Conservation (phyloP, 768 basidiomycete species). For the Rhizopogon vulgaris region DNA sequence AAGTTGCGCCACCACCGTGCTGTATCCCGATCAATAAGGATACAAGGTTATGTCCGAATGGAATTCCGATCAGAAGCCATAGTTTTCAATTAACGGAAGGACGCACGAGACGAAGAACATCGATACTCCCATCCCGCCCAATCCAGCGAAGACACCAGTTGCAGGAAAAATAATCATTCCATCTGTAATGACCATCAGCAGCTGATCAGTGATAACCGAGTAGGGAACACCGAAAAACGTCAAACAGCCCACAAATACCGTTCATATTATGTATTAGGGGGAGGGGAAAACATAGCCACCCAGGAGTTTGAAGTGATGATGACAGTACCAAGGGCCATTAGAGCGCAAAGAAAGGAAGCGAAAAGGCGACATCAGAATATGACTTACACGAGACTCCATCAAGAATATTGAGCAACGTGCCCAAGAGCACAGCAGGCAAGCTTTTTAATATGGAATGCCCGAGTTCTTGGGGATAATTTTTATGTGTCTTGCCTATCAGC, state of each 20-base stretch:
- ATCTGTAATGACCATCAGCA: constrained; percentile 36
- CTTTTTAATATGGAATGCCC: constrained; percentile 27
- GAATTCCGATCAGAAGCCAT: not conserved
- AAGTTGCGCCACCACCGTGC: constrained; percentile 74
- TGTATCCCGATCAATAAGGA: constrained; percentile 17
- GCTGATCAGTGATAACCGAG: not conserved
- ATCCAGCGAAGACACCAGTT: constrained; percentile 66
- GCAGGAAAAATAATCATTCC: constrained; percentile 97
- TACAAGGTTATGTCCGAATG: no score
- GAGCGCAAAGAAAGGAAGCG: not conserved
- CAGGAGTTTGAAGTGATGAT: not conserved
- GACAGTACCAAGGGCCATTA: not conserved
- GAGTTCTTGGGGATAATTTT: constrained; percentile 1
- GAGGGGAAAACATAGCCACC: no score
- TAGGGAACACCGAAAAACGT: not conserved
- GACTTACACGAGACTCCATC: constrained; percentile 88
- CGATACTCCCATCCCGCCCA: constrained; percentile 87
- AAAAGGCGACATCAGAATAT: not conserved
- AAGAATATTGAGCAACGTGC: constrained; percentile 80
- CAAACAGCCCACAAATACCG: not conserved
- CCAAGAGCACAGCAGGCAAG: constrained; percentile 82
- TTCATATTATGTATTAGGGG: constrained; percentile 1
- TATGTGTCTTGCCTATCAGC: not conserved
- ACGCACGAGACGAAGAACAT: constrained; percentile 88
- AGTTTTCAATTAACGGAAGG: not conserved